phyloP scores from a whole-genome alignment of 305 asterid genomes.

The Fraxinus sp. region DNA sequence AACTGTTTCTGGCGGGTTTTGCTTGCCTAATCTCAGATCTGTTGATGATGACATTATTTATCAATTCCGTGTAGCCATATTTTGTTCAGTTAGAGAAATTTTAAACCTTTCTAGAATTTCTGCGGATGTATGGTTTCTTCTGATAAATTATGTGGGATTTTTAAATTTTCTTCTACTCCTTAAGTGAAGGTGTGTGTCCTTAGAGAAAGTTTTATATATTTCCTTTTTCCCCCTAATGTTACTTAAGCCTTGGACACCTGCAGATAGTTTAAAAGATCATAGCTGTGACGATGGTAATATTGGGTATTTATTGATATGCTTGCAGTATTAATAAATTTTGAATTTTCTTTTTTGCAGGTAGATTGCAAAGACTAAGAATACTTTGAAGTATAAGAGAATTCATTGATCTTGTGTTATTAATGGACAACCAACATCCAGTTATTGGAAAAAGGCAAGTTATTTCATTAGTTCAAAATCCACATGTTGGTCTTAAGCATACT shows the following conservation, averaged over 20 bases:
- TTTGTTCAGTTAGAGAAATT: neutral
- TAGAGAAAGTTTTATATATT: neutral
- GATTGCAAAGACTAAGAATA: constrained; percentile 16
- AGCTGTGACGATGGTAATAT: constrained; percentile 4
- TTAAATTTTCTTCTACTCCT: neutral
- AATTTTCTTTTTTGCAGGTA: constrained; percentile 19
- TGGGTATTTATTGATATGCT: neutral
- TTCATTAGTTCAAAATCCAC: constrained; percentile 38
- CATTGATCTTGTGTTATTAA: constrained; percentile 19
- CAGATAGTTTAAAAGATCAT: neutral
- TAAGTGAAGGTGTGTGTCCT: neutral
- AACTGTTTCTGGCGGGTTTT: neutral
- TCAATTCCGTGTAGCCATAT: neutral
- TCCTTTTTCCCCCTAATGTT: neutral
- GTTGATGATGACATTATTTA: neutral
- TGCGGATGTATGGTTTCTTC: neutral
- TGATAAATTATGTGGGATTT: constrained; percentile 15
- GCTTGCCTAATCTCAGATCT: neutral
- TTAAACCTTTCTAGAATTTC: neutral
- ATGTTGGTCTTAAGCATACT: constrained; percentile 31
- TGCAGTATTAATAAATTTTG: neutral
- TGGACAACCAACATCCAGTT: constrained; percentile 36
- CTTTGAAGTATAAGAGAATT: neutral
- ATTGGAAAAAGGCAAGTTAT: constrained; percentile 31
- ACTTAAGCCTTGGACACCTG: neutral